Conservation (phyloP, 169 alveolate species). For the Plasmodium reichenowi region DNA sequence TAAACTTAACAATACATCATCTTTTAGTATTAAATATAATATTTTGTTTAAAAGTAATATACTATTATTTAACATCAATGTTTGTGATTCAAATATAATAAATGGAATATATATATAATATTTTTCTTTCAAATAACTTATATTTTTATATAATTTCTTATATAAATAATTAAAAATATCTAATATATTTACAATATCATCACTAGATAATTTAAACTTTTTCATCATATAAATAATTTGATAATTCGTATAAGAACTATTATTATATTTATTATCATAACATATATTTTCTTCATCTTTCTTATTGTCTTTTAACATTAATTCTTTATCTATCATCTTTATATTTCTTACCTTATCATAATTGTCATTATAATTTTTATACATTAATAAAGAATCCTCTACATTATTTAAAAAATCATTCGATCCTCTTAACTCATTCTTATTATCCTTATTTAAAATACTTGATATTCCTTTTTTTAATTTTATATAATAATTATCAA, state of each 20-base stretch:
- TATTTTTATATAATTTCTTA: constrained; percentile 19
- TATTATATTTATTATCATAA: neutral
- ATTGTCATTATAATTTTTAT: neutral
- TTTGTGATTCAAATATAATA: constrained; percentile 60
- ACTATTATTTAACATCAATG: constrained; percentile 37
- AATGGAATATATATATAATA: constrained; percentile 69
- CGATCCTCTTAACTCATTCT: neutral
- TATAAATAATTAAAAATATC: constrained; percentile 46
- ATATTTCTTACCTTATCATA: neutral
- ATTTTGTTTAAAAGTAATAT: constrained; percentile 34
- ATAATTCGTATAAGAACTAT: neutral
- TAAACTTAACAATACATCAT: constrained; percentile 21
- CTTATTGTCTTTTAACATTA: neutral
- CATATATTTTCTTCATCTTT: neutral
- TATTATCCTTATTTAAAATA: neutral
- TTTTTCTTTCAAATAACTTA: constrained; percentile 41
- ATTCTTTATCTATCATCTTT: neutral
- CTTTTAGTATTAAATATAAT: constrained; percentile 12
- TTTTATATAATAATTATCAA: neutral
- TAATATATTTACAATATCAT: constrained; percentile 10
- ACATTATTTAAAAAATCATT: neutral
- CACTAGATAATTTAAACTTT: constrained; percentile 19
- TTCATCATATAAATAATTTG: constrained; percentile 15
- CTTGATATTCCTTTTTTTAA: neutral
- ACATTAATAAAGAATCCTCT: neutral